Base-by-base conservation (phyloP, 108 stramenopile genomes). In the Nitzschia putrida region DNA sequence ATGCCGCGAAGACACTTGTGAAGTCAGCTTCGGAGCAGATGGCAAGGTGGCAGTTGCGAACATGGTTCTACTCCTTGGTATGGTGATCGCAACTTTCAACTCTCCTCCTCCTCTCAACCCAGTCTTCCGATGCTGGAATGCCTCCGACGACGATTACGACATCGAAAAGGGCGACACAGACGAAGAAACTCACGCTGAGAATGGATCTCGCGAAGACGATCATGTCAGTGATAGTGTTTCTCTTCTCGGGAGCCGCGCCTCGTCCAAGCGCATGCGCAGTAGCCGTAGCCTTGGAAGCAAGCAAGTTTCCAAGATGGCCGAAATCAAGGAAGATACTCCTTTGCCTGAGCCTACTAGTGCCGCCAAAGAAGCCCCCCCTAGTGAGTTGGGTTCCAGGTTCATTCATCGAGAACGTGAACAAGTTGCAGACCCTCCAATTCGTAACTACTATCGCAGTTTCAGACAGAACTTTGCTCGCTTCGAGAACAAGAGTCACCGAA, bases 21-120 rank as follows among this genome's bases (percentile, higher is more conserved):
- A 34, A 34, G 29, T 34, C 3, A 34, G 29, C 8, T 12, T 61
- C 44, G 74, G 74, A 2, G 4, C 25, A 8, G 65, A 61, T 61
- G 74, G 74, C n/a, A 23, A 64, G 18, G 9, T 44, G 16, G 67
- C 66, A 4, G 39, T 61, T 34, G 37, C 45, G 4, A 76, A 76
- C 53, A 20, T 41, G 10, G 47, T 64, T 10, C 39, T 76, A 14
- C 44, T 76, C 20, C 55, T 63, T 42, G 67, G 65, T 23, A 76
- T 76, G 74, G 74, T 76, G 1, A 61, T 76, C 34, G 68, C 74
- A n/a, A 76, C 74, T 20, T 68, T 61, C 34, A 29, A 29, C 26
- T 76, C 74, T 23, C 57, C 60, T 23, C 74, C 74, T 37, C 74
- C 74, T 2, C 60, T 56, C 23, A 76, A 76, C 47, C 74, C 74